Conservation (phyloP, 1,139 yeast genomes). For the Trichomonascaceae sp. region DNA sequence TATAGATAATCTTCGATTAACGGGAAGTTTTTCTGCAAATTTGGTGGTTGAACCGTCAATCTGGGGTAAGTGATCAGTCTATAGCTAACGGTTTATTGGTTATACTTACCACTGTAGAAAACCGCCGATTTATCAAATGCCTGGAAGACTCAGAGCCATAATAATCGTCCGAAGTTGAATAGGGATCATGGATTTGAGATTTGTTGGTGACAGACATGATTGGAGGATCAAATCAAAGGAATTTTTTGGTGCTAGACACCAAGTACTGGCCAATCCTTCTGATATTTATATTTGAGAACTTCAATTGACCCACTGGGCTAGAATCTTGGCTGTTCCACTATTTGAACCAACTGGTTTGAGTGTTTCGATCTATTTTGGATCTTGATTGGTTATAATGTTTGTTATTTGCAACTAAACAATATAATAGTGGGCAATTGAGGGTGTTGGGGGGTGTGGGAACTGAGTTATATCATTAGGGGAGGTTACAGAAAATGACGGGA, state of each 20-base stretch:
- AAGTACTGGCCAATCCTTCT: background rate
- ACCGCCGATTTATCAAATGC: constrained; percentile 23
- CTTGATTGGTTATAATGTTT: background rate
- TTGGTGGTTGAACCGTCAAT: background rate
- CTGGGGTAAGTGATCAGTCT: background rate
- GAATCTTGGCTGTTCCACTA: background rate
- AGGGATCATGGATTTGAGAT: constrained; percentile 44
- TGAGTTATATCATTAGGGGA: too few species aligned
- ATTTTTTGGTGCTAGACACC: background rate
- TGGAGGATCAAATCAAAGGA: background rate
- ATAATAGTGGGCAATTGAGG: background rate
- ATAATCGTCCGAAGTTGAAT: constrained; percentile 60
- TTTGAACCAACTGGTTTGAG: background rate
- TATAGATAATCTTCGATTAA: constrained; percentile 21
- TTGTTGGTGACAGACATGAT: background rate
- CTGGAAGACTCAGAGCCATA: constrained; percentile 45
- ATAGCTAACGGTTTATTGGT: background rate
- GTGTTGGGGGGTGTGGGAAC: background rate
- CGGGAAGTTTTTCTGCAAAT: background rate
- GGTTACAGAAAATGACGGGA: too few species aligned
- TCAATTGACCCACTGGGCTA: background rate
- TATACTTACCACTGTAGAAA: constrained; percentile 22
- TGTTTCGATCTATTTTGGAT: background rate
- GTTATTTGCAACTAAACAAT: background rate
- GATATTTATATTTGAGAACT: background rate